phyloP scores from a whole-genome alignment of 2,329 filamentous ascomycete genomes.

The Grosmannia serpens region DNA sequence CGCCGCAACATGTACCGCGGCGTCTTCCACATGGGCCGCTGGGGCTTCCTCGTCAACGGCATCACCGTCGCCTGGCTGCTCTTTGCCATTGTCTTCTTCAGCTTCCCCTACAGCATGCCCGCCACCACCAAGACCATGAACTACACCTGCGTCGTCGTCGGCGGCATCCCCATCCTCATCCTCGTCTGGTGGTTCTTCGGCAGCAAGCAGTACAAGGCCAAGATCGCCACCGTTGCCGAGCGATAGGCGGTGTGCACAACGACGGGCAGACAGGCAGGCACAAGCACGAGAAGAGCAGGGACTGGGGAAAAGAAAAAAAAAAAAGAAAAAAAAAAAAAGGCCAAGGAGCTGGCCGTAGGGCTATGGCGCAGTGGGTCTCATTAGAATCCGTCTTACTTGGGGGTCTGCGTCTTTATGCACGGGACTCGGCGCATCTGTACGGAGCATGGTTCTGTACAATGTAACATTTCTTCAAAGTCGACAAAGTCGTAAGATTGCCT shows the following conservation, averaged over 20 bases:
- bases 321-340: no score
- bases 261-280: no score
- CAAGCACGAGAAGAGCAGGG: no score
- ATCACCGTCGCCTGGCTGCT: constrained; percentile 25
- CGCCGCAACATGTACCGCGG: constrained; percentile 27
- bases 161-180: constrained; percentile 33
- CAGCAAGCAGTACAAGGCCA: not conserved
- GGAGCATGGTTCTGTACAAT: no score
- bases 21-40: constrained; percentile 24
- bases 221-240: not conserved
- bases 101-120: constrained; percentile 34
- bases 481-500: no score
- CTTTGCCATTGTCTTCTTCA: constrained; percentile 32
- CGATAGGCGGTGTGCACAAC: not conserved
- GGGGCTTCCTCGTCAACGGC: constrained; percentile 24
- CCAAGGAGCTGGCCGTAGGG: no score
- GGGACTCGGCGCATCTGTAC: no score
- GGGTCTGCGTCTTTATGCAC: no score
- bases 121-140: constrained; percentile 31
- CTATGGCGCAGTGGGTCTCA: no score
- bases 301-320: no score
- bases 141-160: constrained; percentile 42
- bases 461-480: no score
- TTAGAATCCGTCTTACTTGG: no score
- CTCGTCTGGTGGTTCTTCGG: constrained; percentile 36